Base-by-base conservation (phyloP, 192 early-diverging fungal species). In the Chytriomyces sp. region DNA sequence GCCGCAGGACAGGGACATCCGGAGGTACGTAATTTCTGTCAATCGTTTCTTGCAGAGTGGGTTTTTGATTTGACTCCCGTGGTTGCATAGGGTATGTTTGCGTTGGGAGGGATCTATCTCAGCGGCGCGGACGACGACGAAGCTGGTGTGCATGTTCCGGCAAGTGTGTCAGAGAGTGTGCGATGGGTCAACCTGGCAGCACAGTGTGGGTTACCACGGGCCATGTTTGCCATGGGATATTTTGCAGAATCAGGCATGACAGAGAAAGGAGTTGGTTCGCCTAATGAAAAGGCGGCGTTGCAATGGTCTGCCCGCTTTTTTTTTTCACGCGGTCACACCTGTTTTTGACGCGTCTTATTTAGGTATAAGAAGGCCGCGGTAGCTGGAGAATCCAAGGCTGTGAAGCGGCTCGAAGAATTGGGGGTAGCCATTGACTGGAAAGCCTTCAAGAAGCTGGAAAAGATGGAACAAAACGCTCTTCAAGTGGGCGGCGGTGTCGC, bases 211-310 rank as follows among this genome's bases (percentile, higher is more conserved):
- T 73, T 91, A 26, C 86, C 90, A 12, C 85, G 89, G 58, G 96
- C 96, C 4, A 89, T 95, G 84, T 95, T 89, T 70, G 92, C 91
- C 5, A 85, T 98, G 84, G 96, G 96, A 41, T 96, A 95, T 78
- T 95, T 92, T 81, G 83, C 89, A 72, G 92, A 95, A 70, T 83
- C 85, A 63, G 93, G 93, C 39, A 85, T 95, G 69, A 88, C 90
- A 36, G 77, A 81, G 49, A 79, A 76, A n/a, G 72, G 34, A 3
- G 80, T 91, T 72, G 44, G 79, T 57, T 39, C 55, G 5, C 70
- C 77, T 19, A 84, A 80, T 44, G 89, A 88, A 5, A 81, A 80
- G 83, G 83, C 91, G 91, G 73, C 34, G 77, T 39, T 78, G 22
- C 78, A 77, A 67, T 65, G 68, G 70, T 75, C 80, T 52, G 81